These are phyloP conservation scores for Wickerhamiella siamensis DNA, from an alignment of 805 yeast genomes.

Conservation along the genomic window DNA sequence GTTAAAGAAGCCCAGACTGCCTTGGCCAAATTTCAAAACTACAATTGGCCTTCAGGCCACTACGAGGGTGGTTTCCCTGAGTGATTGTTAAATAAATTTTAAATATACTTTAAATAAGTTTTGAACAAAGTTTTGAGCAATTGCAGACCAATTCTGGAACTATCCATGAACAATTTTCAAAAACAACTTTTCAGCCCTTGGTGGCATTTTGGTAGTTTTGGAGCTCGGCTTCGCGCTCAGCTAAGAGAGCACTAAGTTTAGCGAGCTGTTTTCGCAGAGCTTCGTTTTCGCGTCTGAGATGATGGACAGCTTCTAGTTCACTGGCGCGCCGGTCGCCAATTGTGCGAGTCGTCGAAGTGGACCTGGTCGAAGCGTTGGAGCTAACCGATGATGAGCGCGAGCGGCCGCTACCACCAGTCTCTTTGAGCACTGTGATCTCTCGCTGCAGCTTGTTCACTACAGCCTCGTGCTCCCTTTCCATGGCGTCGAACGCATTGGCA, in stretches of 20 bases:
- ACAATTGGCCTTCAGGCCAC: conserved; percentile 9
- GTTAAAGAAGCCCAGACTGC: conserved; percentile 1
- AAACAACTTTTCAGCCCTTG: too few relatives aligned
- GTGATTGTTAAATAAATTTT: too few relatives aligned
- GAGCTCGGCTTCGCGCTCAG: conserved; percentile 4
- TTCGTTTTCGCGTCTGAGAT: conserved; percentile 13
- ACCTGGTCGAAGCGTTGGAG: conserved; percentile 18
- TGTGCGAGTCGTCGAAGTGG: conserved; percentile 16
- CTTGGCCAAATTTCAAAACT: conserved; percentile 12
- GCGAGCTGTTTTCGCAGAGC: conserved; percentile 10
- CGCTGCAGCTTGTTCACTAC: conserved; percentile 52
- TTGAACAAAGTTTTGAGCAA: background rate
- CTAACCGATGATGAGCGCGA: conserved; percentile 20
- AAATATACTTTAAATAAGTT: background rate
- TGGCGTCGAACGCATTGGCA: conserved; percentile 23
- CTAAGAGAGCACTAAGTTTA: conserved; percentile 6
- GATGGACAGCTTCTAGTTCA: background rate
- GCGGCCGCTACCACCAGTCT: conserved; percentile 24
- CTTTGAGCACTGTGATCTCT: conserved; percentile 42
- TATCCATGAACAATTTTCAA: too few relatives aligned
- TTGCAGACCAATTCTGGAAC: too few relatives aligned
- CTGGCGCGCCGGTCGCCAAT: background rate
- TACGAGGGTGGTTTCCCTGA: too few relatives aligned
- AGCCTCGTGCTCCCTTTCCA: conserved; percentile 68
- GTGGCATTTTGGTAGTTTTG: background rate